These are phyloP conservation scores for Fonsecaea nubica DNA, from an alignment of 2,329 filamentous ascomycete species.

Conservation along the genomic window DNA sequence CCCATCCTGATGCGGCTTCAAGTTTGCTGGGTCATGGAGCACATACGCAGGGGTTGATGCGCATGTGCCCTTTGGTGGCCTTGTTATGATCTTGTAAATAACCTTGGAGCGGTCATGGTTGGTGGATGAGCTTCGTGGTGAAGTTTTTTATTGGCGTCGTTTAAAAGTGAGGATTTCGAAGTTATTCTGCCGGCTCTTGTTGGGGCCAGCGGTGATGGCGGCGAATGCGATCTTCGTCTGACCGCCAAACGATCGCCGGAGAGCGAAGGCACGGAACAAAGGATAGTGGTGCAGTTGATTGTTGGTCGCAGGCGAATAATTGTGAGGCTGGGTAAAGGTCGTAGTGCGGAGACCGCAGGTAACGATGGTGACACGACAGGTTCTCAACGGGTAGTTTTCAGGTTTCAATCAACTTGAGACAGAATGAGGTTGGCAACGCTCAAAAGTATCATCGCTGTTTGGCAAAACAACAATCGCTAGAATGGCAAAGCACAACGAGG, in stretches of 20 bases:
- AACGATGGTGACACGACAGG: not conserved
- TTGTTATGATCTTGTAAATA: conserved; percentile 19
- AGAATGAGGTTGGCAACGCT: conserved; percentile 5
- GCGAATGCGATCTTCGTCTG: not conserved
- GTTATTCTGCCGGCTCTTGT: not conserved
- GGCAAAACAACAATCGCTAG: conserved; percentile 16
- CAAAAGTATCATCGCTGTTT: conserved; percentile 20
- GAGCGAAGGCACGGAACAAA: not conserved
- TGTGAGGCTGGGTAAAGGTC: conserved; percentile 34
- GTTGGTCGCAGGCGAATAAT: conserved; percentile 23
- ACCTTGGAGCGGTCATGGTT: conserved; percentile 18
- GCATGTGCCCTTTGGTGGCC: conserved; percentile 17
- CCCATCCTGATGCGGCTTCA: conserved; percentile 50
- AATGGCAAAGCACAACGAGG: conserved; percentile 23
- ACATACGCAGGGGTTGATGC: conserved; percentile 23
- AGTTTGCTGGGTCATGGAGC: conserved; percentile 24
- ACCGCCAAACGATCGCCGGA: not conserved
- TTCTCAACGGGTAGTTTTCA: not conserved
- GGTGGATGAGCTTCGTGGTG: conserved; percentile 5
- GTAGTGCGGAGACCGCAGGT: conserved; percentile 6
- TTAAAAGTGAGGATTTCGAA: not conserved
- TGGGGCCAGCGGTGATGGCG: not conserved
- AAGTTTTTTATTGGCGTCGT: not conserved
- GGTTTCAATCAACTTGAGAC: conserved; percentile 5
- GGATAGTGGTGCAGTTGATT: not conserved